Base-by-base conservation (phyloP, 2,329 filamentous ascomycete species). In the Fusarium stilboides region DNA sequence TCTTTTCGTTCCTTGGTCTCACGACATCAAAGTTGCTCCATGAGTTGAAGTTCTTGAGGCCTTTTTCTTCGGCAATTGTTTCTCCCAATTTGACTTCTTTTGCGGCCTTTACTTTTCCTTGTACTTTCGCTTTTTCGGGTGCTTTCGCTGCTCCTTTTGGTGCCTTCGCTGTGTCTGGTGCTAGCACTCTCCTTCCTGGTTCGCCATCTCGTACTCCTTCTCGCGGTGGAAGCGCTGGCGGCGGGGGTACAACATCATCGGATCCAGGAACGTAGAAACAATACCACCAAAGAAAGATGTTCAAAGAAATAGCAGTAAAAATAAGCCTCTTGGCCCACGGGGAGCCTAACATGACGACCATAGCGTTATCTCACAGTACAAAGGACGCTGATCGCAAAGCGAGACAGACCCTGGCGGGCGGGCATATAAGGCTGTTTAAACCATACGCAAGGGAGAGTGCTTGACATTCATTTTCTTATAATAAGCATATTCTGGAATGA, bases 21-120 rank as follows among this genome's bases (percentile, higher is more conserved):
- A 66, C 31, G 6, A 75, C n/a, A 8, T 74, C 50, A 15, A 76
- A 61, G 34, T 66, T 66, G 6, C 69, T 59, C 54, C 67, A 68
- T 3, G 74, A 75, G 5, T 61, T 39, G 12, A 73, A 62, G 3
- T 17, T 33, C 9, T 54, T 68, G 19, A 62, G 17, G 3, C 47
- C 46, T 5, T 64, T 52, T 9, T 55, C 53, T 2, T 68, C 57
- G 7, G 45, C 26, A 12, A 24, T 42, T 17, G 37, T 5, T 26
- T 43, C 24, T 5, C 15, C 28, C 14, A 4, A 1, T 17, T 42
- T 64, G 5, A 37, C 57, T 5, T 22, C 42, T 12, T 37, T 37
- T 2, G 37, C 20, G 6, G 8, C 47, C n/a, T n/a, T n/a, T n/a
- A n/a, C n/a, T n/a, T n/a, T 22, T 57, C 43, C n/a, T 0, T 15